Percentiles rank a stretch among this genome's conserved stretches.
Conservation (phyloP, 441 rosid genomes). For the Raphanus hybrid region DNA sequence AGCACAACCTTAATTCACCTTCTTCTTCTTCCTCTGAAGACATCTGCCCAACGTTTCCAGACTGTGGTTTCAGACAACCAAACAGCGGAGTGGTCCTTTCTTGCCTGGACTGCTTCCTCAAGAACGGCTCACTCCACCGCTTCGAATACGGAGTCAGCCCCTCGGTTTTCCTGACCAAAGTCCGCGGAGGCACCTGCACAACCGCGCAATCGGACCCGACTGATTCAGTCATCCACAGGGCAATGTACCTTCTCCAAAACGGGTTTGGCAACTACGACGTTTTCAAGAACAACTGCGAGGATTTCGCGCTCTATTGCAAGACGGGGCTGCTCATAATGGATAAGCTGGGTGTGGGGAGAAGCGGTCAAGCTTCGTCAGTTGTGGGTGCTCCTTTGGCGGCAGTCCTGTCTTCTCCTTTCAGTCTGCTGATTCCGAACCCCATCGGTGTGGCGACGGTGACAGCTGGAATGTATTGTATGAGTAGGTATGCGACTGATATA, state of each 20-base stretch:
- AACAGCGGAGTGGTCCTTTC: slow-evolving; percentile 87
- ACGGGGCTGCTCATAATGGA: slow-evolving; percentile 87
- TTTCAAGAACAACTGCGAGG: slow-evolving; percentile 94
- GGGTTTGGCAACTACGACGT: slow-evolving; percentile 96
- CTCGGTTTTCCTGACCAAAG: slow-evolving; percentile 75
- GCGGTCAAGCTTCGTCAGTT: slow-evolving; percentile 91
- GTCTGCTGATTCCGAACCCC: slow-evolving; percentile 87
- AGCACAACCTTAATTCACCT: slow-evolving; percentile 47
- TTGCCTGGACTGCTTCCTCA: slow-evolving; percentile 89
- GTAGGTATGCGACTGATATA: slow-evolving; percentile 90
- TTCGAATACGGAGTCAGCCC: slow-evolving; percentile 86
- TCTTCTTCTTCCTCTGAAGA: slow-evolving; percentile 51
- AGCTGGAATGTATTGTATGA: slow-evolving; percentile 96
- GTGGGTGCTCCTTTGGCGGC: slow-evolving; percentile 96
- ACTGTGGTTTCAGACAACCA: slow-evolving; percentile 91
- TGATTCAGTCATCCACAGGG: slow-evolving; percentile 73
- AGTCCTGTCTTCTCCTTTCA: slow-evolving; percentile 82
- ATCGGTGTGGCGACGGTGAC: slow-evolving; percentile 91
- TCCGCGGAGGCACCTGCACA: slow-evolving; percentile 95
- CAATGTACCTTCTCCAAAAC: slow-evolving; percentile 96
- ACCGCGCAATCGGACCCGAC: slow-evolving; percentile 75
- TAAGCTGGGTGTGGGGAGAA: slow-evolving; percentile 76
- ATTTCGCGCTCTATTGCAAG: slow-evolving; percentile 90
- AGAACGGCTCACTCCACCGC: slow-evolving; percentile 74
- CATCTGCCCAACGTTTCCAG: slow-evolving; percentile 78